phyloP scores from a whole-genome alignment of 2,329 filamentous ascomycete genomes.

The Teratosphaeria destructans region DNA sequence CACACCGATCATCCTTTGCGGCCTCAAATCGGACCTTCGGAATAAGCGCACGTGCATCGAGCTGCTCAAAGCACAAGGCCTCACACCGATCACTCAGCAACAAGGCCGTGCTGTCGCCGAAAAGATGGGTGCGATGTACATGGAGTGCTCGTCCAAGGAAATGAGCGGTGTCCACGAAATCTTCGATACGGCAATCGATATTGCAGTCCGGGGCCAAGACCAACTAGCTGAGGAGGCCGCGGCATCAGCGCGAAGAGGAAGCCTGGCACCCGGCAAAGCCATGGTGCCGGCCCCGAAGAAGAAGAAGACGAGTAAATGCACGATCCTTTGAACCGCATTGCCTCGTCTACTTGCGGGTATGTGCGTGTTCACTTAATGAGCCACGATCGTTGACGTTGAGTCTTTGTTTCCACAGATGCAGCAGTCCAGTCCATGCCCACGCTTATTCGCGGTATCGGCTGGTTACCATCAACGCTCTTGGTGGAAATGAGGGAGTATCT shows the following conservation, averaged over 20 bases:
- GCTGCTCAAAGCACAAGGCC: slow-evolving; percentile 92
- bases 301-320: slow-evolving; percentile 79
- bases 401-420: slow-evolving; percentile 2
- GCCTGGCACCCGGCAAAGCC: slow-evolving; percentile 22
- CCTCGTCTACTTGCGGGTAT: neutral
- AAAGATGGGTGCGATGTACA: slow-evolving; percentile 91
- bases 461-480: slow-evolving; percentile 1
- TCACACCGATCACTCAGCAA: slow-evolving; percentile 86
- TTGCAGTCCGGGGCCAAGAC: slow-evolving; percentile 66
- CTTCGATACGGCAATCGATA: slow-evolving; percentile 83
- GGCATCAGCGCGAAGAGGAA: slow-evolving; percentile 28
- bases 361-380: slow-evolving; percentile 1
- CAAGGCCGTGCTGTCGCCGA: slow-evolving; percentile 80
- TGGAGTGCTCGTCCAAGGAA: slow-evolving; percentile 98
- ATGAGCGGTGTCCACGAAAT: slow-evolving; percentile 94
- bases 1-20: slow-evolving; percentile 88
- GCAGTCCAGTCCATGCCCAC: slow-evolving; percentile 6
- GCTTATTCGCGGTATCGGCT: neutral
- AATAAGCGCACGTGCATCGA: slow-evolving; percentile 95
- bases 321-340: slow-evolving; percentile 49
- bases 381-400: slow-evolving; percentile 6
- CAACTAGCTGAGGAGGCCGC: slow-evolving; percentile 31
- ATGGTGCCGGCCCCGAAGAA: slow-evolving; percentile 40
- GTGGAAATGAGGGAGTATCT: slow-evolving; percentile 7
- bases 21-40: slow-evolving; percentile 92